Evolutionary conservation across 1,284 basidiomycete genomes (phyloP).

Genomic region (Papiliotrema fonsecae): DNA sequence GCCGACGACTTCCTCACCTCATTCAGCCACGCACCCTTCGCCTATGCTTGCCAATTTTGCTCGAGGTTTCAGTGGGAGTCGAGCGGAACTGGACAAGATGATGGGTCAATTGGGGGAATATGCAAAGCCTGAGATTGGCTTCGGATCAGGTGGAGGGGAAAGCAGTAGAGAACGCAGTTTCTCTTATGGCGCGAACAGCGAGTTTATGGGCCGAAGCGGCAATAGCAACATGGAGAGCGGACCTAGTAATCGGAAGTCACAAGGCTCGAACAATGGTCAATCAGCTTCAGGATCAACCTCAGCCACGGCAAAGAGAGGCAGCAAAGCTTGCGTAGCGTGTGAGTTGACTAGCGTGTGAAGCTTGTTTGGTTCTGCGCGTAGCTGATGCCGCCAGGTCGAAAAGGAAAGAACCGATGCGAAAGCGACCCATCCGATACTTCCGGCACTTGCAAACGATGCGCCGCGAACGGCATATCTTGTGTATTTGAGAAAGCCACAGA

Average conservation of each 20-base stretch:
- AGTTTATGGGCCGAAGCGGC: neutral
- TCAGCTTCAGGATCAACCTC: constrained; percentile 16
- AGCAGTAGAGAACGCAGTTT: neutral
- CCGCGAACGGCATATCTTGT: constrained; percentile 73
- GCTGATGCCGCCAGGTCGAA: constrained; percentile 54
- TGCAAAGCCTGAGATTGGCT: constrained; percentile 9
- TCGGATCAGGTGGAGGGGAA: neutral
- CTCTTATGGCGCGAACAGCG: neutral
- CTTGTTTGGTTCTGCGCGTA: neutral
- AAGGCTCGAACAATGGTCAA: neutral
- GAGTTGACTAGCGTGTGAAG: constrained; percentile 9
- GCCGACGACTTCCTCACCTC: constrained; percentile 5
- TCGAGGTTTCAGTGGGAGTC: neutral
- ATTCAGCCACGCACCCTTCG: constrained; percentile 5
- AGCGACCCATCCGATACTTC: constrained; percentile 55
- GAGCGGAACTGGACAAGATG: neutral
- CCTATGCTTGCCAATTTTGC: constrained; percentile 1
- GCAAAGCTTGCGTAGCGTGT: constrained; percentile 46
- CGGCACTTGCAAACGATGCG: constrained; percentile 67
- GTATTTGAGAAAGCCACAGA: constrained; percentile 77
- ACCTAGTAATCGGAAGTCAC: neutral
- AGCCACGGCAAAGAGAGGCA: constrained; percentile 42
- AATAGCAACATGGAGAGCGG: neutral
- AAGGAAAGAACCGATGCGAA: constrained; percentile 90
- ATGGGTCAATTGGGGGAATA: neutral